Base-by-base conservation (phyloP, 2,329 filamentous ascomycete genomes). In the Beauveria bassiana region DNA sequence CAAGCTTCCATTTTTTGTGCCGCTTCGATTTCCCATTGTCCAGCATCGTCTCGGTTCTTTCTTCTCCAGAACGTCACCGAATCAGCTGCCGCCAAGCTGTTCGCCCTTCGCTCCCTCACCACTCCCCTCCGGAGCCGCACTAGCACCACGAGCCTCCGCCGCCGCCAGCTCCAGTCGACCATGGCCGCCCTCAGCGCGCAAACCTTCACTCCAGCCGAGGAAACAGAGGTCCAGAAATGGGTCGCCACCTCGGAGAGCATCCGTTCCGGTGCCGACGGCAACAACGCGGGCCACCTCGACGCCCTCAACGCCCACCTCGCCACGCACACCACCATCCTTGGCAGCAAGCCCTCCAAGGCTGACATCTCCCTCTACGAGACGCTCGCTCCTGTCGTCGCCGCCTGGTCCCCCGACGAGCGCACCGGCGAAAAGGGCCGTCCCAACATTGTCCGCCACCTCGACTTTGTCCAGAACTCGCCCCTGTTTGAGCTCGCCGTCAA, bases 381-480 rank as follows among this genome's bases (percentile, higher is more conserved):
- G 59, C 81, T 96, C 40, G 88, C 88, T 1, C 89, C 91, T 14
- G 72, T 88, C 45, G 90, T 96, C 63, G 84, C 88, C 71, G 80
- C 81, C 66, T 98, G 93, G 93, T 84, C 83, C 2, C 77, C 88
- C 52, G 92, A 97, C 78, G 86, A 96, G 82, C 86, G 90, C 71
- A 96, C 93, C 24, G 93, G 93, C 65, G 86, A 96, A 78, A 83
- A 91, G 65, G 93, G 93, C 64, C 88, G 89, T 74, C 93, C 96
- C 65, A 87, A 98, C 77, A 89, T 98, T 67, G 90, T 97, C 62
- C 90, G 93, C 67, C 89, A 91, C 73, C 77, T 97, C 71, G 93
- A 97, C 78, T 96, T 97, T 73, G 90, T 98, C 66, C 93, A 98
- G 81, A 96, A 96, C 79, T 88, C 90, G 52, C 80, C 86, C 51